Evolutionary conservation across 2,329 filamentous ascomycete genomes (phyloP).

Genomic region (Colletotrichum cordylinicola): DNA sequence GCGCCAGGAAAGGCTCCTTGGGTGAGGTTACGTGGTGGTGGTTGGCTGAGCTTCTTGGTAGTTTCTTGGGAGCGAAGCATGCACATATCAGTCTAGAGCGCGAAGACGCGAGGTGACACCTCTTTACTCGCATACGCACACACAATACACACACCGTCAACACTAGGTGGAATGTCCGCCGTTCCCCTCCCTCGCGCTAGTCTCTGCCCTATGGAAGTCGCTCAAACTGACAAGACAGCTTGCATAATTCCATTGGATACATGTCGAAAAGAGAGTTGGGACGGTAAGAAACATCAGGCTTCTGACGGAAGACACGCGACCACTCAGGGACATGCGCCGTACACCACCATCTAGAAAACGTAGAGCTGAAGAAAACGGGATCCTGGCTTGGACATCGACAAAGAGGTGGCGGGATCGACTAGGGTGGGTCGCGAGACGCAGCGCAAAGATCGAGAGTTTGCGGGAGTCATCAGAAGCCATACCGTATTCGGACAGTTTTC

Average conservation of each 20-base stretch:
- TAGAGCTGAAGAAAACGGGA: slow-evolving; percentile 10
- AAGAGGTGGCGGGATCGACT: not conserved
- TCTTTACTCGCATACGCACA: not conserved
- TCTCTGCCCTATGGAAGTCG: slow-evolving; percentile 2
- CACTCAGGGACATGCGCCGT: not conserved
- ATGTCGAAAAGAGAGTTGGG: not conserved
- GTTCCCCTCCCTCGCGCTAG: not conserved
- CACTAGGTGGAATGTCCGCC: not conserved
- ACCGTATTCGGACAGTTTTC: not conserved
- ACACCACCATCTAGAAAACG: not conserved
- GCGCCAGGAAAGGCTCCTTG: not conserved
- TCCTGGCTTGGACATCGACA: not conserved
- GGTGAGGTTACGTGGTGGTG: not conserved
- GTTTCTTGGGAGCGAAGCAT: not conserved
- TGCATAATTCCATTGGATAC: not conserved
- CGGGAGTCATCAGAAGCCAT: slow-evolving; percentile 9
- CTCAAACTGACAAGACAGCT: not conserved
- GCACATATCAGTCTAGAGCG: not conserved
- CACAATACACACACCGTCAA: not conserved
- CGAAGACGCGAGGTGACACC: not conserved
- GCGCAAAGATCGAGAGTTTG: slow-evolving; percentile 18
- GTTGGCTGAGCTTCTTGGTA: not conserved
- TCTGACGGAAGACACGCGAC: not conserved
- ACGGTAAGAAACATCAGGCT: slow-evolving; percentile 1
- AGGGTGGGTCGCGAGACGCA: not conserved